A percentile compares a stretch with the other conserved stretches of the same genome.
Conservation (phyloP, 129 eudicot species). For the Chrysanthemum makinoi region DNA sequence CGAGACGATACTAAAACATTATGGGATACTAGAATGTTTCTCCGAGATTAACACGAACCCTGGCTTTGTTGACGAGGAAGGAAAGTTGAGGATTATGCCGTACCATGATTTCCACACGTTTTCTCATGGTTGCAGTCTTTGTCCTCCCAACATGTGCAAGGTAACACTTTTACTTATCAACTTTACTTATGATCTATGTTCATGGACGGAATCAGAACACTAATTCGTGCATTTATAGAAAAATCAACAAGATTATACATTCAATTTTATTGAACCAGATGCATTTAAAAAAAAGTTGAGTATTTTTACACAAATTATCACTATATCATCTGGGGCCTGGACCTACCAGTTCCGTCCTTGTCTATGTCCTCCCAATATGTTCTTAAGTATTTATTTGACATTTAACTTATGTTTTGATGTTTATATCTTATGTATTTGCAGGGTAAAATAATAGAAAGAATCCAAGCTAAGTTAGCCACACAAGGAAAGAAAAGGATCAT, state of each 20-base stretch:
- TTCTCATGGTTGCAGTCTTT: constrained; percentile 70
- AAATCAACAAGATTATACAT: too few relatives aligned
- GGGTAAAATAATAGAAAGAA: constrained; percentile 42
- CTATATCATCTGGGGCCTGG: too few relatives aligned
- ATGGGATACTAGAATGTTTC: constrained; percentile 59
- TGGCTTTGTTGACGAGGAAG: constrained; percentile 48
- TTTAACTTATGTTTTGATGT: neutral
- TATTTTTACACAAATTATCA: too few relatives aligned
- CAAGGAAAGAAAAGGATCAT: constrained; percentile 53
- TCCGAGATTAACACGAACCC: constrained; percentile 73
- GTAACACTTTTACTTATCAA: constrained; percentile 21
- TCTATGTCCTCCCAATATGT: neutral
- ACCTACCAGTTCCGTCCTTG: too few relatives aligned
- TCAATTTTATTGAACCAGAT: too few relatives aligned
- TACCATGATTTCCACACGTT: constrained; percentile 52
- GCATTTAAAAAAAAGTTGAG: too few relatives aligned
- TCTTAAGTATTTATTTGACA: too few relatives aligned
- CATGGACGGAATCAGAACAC: too few relatives aligned
- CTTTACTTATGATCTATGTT: neutral
- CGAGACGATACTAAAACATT: constrained; percentile 72
- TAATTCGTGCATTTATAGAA: too few relatives aligned
- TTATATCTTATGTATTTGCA: neutral
- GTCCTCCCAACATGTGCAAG: constrained; percentile 99
- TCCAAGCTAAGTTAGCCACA: constrained; percentile 37
- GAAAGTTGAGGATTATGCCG: constrained; percentile 65